These are phyloP conservation scores for Yamadazyma friedrichii DNA, from an alignment of 1,139 yeast genomes.

Conservation along the genomic window DNA sequence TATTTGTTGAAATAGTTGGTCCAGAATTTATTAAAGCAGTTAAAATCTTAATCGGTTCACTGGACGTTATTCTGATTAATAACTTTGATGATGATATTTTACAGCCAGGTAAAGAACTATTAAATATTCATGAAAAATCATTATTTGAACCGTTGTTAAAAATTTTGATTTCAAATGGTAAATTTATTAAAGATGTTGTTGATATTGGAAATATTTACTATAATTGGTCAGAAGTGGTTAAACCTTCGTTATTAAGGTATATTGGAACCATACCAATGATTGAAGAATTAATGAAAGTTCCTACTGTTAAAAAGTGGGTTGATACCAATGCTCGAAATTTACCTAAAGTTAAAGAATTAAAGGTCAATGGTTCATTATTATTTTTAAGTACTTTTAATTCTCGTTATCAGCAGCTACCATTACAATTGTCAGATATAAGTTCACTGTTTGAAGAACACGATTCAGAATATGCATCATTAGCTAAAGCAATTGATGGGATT, in stretches of 20 bases:
- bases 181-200: slow-evolving; percentile 52
- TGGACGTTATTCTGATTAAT: slow-evolving; percentile 29
- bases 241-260: slow-evolving; percentile 55
- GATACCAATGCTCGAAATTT: slow-evolving; percentile 42
- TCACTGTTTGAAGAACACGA: slow-evolving; percentile 46
- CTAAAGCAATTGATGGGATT: slow-evolving; percentile 49
- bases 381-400: slow-evolving; percentile 78
- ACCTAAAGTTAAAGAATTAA: slow-evolving; percentile 42
- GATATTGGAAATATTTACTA: slow-evolving; percentile 61
- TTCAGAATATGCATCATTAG: slow-evolving; percentile 54
- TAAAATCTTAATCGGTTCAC: slow-evolving; percentile 41
- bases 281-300: slow-evolving; percentile 36
- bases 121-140: slow-evolving; percentile 54
- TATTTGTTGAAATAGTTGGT: slow-evolving; percentile 54
- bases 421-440: slow-evolving; percentile 62
- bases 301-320: slow-evolving; percentile 52
- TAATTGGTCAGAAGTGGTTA: slow-evolving; percentile 61
- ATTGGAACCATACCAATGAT: slow-evolving; percentile 46
- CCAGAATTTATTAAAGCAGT: slow-evolving; percentile 48
- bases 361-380: slow-evolving; percentile 56
- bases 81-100: slow-evolving; percentile 63
- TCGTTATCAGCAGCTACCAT: slow-evolving; percentile 67
- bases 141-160: slow-evolving; percentile 53
- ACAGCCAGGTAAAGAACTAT: slow-evolving; percentile 58
- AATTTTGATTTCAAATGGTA: slow-evolving; percentile 54